Conservation (phyloP, 805 yeast species). For the Tetrapisispora pingtungensis region DNA sequence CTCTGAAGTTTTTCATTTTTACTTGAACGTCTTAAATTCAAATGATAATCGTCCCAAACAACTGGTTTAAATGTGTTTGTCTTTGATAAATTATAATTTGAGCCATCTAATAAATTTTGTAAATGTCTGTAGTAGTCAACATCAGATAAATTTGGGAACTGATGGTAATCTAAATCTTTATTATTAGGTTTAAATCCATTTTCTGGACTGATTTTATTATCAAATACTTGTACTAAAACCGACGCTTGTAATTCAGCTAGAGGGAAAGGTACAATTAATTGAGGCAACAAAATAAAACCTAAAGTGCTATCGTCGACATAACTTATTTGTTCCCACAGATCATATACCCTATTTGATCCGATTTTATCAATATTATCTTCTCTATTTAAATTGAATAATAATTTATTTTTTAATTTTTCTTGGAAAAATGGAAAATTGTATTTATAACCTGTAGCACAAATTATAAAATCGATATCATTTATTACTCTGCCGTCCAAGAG, state of each 20-base stretch:
- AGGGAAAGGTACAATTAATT: slow-evolving; percentile 53
- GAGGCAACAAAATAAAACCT: slow-evolving; percentile 52
- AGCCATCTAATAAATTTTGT: slow-evolving; percentile 15
- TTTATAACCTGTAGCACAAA: slow-evolving; percentile 45
- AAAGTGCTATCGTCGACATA: slow-evolving; percentile 53
- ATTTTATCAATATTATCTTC: background rate
- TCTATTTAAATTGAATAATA: slow-evolving; percentile 3
- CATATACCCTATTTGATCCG: slow-evolving; percentile 20
- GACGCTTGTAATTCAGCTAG: slow-evolving; percentile 56
- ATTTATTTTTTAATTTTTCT: slow-evolving; percentile 16
- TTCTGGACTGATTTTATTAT: slow-evolving; percentile 36
- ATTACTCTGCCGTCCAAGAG: slow-evolving; percentile 27
- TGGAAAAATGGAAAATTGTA: slow-evolving; percentile 36
- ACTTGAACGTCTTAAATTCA: slow-evolving; percentile 10
- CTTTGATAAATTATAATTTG: slow-evolving; percentile 2
- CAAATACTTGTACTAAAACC: slow-evolving; percentile 51
- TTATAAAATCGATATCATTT: slow-evolving; percentile 30
- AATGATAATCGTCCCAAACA: slow-evolving; percentile 15
- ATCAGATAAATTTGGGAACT: slow-evolving; percentile 15
- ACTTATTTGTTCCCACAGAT: slow-evolving; percentile 51
- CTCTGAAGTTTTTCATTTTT: slow-evolving; percentile 15
- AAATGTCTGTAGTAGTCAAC: slow-evolving; percentile 20
- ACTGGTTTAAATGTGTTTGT: slow-evolving; percentile 17
- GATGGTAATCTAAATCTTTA: slow-evolving; percentile 9
- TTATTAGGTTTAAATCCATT: slow-evolving; percentile 2